A percentile compares a stretch with the other conserved stretches of the same genome.
phyloP scores from a whole-genome alignment of 2,329 filamentous ascomycete genomes.

The Aureobasidium pullulans region DNA sequence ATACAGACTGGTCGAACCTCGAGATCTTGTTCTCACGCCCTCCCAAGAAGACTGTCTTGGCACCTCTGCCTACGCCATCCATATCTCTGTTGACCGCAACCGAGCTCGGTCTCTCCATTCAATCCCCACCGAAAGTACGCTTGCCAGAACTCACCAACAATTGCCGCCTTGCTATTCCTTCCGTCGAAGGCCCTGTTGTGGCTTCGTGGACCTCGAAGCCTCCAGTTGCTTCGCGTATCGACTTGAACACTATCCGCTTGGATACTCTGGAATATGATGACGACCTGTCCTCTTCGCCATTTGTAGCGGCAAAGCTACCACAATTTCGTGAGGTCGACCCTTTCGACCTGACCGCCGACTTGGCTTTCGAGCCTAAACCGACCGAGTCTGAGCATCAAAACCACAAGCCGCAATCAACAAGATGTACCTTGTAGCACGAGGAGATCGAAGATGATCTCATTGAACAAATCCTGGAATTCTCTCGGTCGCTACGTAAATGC shows the following conservation, averaged over 20 bases:
- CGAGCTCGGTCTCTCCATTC: background rate
- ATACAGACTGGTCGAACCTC: background rate
- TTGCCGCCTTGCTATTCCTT: background rate
- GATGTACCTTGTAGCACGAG: background rate
- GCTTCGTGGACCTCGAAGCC: background rate
- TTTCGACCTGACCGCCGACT: background rate
- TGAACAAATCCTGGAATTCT: background rate
- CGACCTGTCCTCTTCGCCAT: background rate
- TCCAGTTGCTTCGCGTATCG: background rate
- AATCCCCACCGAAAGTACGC: background rate
- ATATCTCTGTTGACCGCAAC: background rate
- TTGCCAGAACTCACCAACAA: background rate
- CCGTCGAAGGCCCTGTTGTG: background rate
- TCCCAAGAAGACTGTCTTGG: background rate
- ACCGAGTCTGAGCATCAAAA: background rate
- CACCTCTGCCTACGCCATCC: background rate
- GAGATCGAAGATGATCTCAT: background rate
- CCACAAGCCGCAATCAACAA: background rate
- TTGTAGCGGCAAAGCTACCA: conserved; percentile 4
- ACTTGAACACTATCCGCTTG: background rate
- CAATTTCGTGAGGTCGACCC: background rate
- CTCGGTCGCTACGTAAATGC: background rate
- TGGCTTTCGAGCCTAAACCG: background rate
- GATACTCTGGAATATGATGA: background rate
- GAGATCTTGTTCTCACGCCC: background rate